Evolutionary conservation across 371 early-diverging fungal genomes (phyloP), one percentile per base, ranked within the genome.

Genomic region (Mucor irregularis): DNA sequence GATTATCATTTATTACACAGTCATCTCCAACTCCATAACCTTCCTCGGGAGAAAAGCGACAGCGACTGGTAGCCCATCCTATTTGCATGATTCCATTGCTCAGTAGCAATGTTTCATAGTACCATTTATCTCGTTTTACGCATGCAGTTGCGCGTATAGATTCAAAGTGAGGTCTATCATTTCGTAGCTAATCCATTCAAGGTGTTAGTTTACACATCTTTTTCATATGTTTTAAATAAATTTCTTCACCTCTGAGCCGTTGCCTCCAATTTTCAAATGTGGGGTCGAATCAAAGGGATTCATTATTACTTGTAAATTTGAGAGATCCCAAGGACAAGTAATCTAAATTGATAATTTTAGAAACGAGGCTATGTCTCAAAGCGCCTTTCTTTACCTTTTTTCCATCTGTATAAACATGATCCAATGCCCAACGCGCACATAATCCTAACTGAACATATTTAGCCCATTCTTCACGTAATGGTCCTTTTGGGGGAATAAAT

Each of bases 21-120:
- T 84, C 85, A 60, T 84, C 85, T 2, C 85, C 85, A 9, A 84
- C 71, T 24, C 84, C 86, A 43, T 78, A 75, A 14, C 86, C 86
- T 48, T 86, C 84, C 37, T 86, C 86, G 1, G 86, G 86, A 21
- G 78, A 73, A 53, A 86, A 86, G 6, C 74, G 76, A 37, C 84
- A 82, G 26, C 76, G 75, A 25, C 66, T 67, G 0, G 86, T 82
- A 3, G 86, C 86, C 83, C 84, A 86, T 6, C 86, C 86, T 16
- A 86, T 71, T 49, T 84, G 86, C 81, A 86, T 84, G 46, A 86
- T 82, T 1, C 86, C 86, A 21, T 71, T 72, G 3, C 77, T 83
- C 13, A 83, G 44, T 6, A 84, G 53, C 5, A 80, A 49, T 0
- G 79, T 76, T 56, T 86, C 86, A 51, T 84, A 86, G 42, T 78